phyloP scores from a whole-genome alignment of 805 yeast species.

The Yarrowia sp. region DNA sequence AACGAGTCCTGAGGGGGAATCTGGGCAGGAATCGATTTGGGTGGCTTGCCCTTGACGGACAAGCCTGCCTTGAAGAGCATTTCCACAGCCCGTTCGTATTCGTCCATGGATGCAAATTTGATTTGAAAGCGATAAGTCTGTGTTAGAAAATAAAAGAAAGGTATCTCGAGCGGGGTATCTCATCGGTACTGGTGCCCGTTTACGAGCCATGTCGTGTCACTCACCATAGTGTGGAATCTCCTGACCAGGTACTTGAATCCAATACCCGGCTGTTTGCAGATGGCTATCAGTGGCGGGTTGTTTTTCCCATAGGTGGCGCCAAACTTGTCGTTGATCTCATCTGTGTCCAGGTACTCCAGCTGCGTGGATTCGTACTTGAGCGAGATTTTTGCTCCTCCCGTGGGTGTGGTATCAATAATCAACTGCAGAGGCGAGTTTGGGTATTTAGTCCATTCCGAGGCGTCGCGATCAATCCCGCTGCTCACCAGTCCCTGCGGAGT shows the following conservation, averaged over 20 bases:
- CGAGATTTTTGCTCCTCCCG: conserved; percentile 3
- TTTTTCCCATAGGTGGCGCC: not conserved
- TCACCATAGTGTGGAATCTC: conserved; percentile 22
- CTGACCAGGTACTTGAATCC: conserved; percentile 27
- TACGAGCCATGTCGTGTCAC: not conserved
- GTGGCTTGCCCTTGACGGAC: not conserved
- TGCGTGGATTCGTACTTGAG: not conserved
- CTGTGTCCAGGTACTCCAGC: conserved; percentile 17
- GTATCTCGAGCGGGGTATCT: not conserved
- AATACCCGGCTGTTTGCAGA: conserved; percentile 18
- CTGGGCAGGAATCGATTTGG: not conserved
- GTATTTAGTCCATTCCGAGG: conserved; percentile 18
- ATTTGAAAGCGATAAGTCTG: conserved; percentile 36
- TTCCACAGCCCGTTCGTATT: conserved; percentile 5
- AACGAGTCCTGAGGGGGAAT: not conserved
- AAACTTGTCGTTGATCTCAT: not conserved
- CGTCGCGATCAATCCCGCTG: conserved; percentile 18
- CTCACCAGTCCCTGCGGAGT: conserved; percentile 22
- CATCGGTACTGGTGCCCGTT: no score
- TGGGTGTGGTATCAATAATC: not conserved
- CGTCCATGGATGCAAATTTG: not conserved
- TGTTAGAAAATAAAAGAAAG: not conserved
- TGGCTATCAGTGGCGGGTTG: conserved; percentile 21
- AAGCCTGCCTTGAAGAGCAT: conserved; percentile 16
- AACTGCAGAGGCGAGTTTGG: conserved; percentile 12